A percentile compares a stretch with the other conserved stretches of the same genome.
Conservation (phyloP, 352 stramenopile genomes). For the Pelagophyceae sp. region DNA sequence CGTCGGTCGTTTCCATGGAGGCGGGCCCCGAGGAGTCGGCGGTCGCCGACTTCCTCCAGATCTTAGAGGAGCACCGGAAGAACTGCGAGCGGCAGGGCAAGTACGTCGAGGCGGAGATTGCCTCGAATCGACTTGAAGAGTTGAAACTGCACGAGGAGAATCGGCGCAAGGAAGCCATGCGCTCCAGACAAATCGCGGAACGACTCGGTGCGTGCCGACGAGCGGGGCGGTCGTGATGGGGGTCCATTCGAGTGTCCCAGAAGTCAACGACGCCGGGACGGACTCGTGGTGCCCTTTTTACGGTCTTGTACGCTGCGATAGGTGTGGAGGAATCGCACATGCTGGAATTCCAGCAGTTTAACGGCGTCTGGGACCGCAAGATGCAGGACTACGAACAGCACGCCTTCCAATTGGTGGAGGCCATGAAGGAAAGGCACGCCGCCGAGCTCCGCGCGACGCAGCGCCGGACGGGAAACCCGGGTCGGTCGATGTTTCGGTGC, state of each 20-base stretch:
- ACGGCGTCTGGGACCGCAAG: slow-evolving; percentile 87
- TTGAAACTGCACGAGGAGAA: slow-evolving; percentile 92
- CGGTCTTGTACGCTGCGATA: background rate
- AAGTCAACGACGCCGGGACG: too few species aligned
- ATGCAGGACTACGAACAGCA: slow-evolving; percentile 87
- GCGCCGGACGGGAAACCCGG: too few species aligned
- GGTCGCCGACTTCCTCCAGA: slow-evolving; percentile 57
- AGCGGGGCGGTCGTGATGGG: too few species aligned
- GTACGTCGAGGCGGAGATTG: slow-evolving; percentile 92
- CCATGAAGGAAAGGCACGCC: slow-evolving; percentile 73
- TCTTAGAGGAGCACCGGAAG: slow-evolving; percentile 86
- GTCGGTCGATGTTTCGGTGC: too few species aligned
- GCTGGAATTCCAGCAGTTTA: slow-evolving; percentile 95
- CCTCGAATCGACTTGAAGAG: slow-evolving; percentile 88
- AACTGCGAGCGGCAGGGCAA: slow-evolving; percentile 93
- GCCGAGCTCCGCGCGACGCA: slow-evolving; percentile 37
- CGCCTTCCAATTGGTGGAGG: slow-evolving; percentile 71
- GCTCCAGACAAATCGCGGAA: slow-evolving; percentile 84
- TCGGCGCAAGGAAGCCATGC: slow-evolving; percentile 81
- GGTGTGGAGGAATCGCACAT: slow-evolving; percentile 93
- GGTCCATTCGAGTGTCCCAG: too few species aligned
- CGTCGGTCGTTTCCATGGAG: too few species aligned
- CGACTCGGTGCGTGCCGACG: slow-evolving; percentile 44
- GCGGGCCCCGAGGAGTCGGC: slow-evolving; percentile 38
- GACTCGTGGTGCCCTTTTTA: background rate